Evolutionary conservation across 2,329 filamentous ascomycete genomes (phyloP).

Genomic region (Microcera coccophila): DNA sequence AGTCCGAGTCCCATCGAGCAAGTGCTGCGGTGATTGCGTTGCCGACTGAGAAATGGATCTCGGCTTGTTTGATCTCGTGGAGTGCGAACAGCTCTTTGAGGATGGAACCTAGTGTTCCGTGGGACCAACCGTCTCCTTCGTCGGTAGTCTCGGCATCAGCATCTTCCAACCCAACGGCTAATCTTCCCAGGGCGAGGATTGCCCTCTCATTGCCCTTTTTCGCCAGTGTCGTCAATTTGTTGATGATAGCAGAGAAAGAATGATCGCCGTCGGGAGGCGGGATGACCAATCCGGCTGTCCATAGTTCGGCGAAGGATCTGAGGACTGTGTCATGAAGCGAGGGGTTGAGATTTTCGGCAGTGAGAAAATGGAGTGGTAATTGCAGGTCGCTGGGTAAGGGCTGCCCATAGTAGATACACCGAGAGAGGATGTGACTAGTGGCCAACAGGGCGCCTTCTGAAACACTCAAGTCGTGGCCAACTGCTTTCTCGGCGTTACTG

Average conservation of each 20-base stretch:
- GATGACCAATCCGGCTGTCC: conserved; percentile 42
- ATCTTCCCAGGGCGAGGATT: conserved; percentile 72
- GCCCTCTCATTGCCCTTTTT: conserved; percentile 80
- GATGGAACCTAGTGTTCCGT: conserved; percentile 49
- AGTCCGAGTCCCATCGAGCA: conserved; percentile 78
- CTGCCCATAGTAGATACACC: conserved; percentile 42
- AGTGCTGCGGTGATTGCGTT: conserved; percentile 79
- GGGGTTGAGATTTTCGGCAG: conserved; percentile 25
- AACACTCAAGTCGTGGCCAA: conserved; percentile 42
- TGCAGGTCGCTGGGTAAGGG: conserved; percentile 23
- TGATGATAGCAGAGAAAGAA: conserved; percentile 47
- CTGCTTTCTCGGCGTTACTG: conserved; percentile 37
- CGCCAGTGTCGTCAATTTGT: conserved; percentile 62
- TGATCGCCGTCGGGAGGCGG: conserved; percentile 28
- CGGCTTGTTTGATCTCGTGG: conserved; percentile 79
- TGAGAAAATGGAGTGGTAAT: conserved; percentile 32
- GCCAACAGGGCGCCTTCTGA: conserved; percentile 47
- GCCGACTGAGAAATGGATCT: conserved; percentile 86
- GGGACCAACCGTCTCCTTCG: conserved; percentile 30
- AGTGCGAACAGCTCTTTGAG: conserved; percentile 68
- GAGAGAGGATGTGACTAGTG: conserved; percentile 42
- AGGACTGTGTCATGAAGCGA: conserved; percentile 44
- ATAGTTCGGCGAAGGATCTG: conserved; percentile 45
- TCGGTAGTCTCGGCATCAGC: conserved; percentile 11
- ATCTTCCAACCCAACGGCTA: conserved; percentile 61